A percentile compares a stretch with the other conserved stretches of the same genome.
These are phyloP conservation scores for Abrus pulchellus DNA, from an alignment of 306 rosid species.

Conservation along the genomic window DNA sequence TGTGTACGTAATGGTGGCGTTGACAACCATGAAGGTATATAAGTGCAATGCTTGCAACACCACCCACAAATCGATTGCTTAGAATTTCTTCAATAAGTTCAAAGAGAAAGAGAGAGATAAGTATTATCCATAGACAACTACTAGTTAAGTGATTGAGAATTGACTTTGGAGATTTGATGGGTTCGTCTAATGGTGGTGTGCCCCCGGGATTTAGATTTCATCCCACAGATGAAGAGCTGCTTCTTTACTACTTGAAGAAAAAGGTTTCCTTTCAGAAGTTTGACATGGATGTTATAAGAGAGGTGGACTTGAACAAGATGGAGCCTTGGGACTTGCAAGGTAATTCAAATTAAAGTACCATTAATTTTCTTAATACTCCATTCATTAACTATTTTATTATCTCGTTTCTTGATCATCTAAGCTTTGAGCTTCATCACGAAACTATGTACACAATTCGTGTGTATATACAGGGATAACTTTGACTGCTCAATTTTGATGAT, in stretches of 20 bases:
- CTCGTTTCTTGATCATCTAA: not conserved
- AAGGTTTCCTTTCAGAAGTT: slow-evolving; percentile 87
- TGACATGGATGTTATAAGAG: slow-evolving; percentile 95
- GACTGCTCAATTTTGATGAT: slow-evolving; percentile 7
- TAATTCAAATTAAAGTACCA: slow-evolving; percentile 30
- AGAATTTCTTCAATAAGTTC: slow-evolving; percentile 20
- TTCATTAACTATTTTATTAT: not conserved
- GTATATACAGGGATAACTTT: not conserved
- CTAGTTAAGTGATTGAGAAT: slow-evolving; percentile 26
- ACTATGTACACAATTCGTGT: not conserved
- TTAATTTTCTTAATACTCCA: not conserved
- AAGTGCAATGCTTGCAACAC: slow-evolving; percentile 49
- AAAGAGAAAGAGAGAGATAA: not conserved
- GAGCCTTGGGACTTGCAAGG: slow-evolving; percentile 99
- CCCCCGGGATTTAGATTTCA: slow-evolving; percentile 98
- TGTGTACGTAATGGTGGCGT: slow-evolving; percentile 51
- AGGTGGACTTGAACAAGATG: slow-evolving; percentile 97
- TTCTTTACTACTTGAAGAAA: slow-evolving; percentile 92
- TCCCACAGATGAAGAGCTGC: slow-evolving; percentile 93
- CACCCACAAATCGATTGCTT: slow-evolving; percentile 47
- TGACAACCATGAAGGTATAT: slow-evolving; percentile 63
- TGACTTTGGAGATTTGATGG: slow-evolving; percentile 55
- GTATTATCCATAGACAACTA: not conserved
- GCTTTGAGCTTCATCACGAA: not conserved
- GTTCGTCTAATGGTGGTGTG: slow-evolving; percentile 85